phyloP scores from a whole-genome alignment of 1,284 basidiomycete species.

The Cryptococcus sp. region DNA sequence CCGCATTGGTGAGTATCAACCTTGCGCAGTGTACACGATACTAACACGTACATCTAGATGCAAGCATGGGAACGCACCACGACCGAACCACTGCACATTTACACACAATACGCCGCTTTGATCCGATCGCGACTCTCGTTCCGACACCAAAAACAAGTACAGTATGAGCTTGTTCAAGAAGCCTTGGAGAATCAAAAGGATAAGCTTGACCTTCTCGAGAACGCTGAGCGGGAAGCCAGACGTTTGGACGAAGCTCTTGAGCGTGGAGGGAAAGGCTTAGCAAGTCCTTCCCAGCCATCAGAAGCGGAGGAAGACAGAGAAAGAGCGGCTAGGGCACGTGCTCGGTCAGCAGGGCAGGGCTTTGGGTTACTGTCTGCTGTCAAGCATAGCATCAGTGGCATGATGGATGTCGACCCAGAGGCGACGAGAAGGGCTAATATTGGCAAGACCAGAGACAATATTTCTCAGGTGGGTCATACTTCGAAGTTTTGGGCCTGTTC shows the following conservation, averaged over 20 bases:
- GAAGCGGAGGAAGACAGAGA: conserved; percentile 20
- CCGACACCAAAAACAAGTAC: conserved; percentile 96
- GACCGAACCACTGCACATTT: conserved; percentile 94
- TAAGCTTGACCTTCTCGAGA: conserved; percentile 85
- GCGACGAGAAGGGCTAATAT: conserved; percentile 89
- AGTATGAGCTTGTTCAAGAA: conserved; percentile 96
- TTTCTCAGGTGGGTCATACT: conserved; percentile 69
- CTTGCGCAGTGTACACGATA: neutral
- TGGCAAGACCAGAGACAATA: conserved; percentile 89
- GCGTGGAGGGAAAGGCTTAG: conserved; percentile 39
- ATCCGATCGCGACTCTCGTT: conserved; percentile 93
- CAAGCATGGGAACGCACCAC: conserved; percentile 90
- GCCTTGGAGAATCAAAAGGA: conserved; percentile 82
- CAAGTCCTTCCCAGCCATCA: conserved; percentile 6
- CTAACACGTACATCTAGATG: conserved; percentile 58
- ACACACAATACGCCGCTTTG: conserved; percentile 89
- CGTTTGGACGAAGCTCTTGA: conserved; percentile 83
- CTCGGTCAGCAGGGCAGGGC: conserved; percentile 59
- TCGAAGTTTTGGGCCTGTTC: neutral
- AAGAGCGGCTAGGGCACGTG: conserved; percentile 20
- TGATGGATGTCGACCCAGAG: conserved; percentile 99
- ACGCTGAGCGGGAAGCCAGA: conserved; percentile 85
- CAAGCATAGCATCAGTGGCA: conserved; percentile 90
- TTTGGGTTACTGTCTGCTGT: conserved; percentile 89
- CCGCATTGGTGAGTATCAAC: conserved; percentile 66